Evolutionary conservation across 345 rosid species (phyloP).

Genomic region (Reutealis trisperma): DNA sequence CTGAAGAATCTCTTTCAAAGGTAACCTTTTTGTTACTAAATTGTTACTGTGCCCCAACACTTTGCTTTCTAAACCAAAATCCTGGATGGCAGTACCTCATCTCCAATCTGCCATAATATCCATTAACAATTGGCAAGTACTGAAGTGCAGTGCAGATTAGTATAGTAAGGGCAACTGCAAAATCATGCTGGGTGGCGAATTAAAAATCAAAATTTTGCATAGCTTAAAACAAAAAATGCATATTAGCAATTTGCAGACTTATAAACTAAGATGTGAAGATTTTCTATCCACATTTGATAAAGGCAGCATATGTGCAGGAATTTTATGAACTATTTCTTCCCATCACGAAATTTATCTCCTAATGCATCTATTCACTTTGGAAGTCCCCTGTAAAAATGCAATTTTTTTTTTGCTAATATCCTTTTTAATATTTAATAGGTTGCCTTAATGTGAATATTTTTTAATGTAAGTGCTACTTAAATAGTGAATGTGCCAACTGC

Average conservation of each 20-base stretch:
- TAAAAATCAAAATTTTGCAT: background rate
- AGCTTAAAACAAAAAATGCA: background rate
- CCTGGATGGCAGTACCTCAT: background rate
- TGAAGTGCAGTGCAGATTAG: background rate
- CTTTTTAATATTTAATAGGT: background rate
- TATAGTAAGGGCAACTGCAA: background rate
- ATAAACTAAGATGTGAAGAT: background rate
- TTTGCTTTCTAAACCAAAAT: background rate
- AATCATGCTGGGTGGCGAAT: background rate
- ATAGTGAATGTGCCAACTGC: background rate
- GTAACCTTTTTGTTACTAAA: constrained; percentile 35
- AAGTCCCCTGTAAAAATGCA: background rate
- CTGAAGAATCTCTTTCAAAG: constrained; percentile 88
- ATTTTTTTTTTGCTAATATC: background rate
- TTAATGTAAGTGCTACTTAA: background rate
- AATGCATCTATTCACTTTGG: background rate
- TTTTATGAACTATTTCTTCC: background rate
- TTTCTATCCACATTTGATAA: background rate
- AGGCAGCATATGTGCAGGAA: background rate
- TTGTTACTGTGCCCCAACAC: background rate
- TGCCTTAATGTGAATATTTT: background rate
- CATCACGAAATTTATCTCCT: background rate
- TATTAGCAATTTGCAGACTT: background rate
- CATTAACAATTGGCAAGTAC: background rate
- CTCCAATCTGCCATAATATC: background rate